Evolutionary conservation across 2,329 filamentous ascomycete genomes (phyloP), one percentile per base, ranked within the genome.

Genomic region (Colletotrichum aenigma): DNA sequence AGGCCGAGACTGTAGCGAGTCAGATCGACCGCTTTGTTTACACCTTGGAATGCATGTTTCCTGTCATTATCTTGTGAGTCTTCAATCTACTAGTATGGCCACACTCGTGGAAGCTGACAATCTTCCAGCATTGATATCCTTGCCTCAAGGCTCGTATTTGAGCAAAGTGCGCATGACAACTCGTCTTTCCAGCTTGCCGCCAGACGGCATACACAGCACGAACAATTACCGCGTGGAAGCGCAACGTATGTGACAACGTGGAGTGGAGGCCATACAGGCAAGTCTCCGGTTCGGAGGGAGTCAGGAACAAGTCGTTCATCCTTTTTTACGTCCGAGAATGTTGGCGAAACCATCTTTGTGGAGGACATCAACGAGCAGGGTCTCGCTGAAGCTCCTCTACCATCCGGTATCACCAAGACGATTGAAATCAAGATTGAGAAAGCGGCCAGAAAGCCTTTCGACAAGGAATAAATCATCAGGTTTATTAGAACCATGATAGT

Each of bases 21-120:
- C 84, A 87, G 72, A 71, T 86, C 1, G 85, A 86, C 70, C 84
- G 85, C 5, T 87, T 87, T 62, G 82, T 82, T 1, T 86, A 86
- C 61, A 83, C 84, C 1, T 76, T 86, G 61, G 85, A 87, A 71
- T 87, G 85, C 74, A 76, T 86, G 34, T 87, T 86, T 70, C 85
- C 85, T 0, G 80, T 86, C 0, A 81, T 84, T 60, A 58, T 58
- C 26, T 58, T 58, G 55, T 58, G 55, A 18, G 55, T 28, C 55
- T 28, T 58, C 9, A 24, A 6, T 58, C 9, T 58, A 0, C 15
- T 10, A 6, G 0, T 1, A 28, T 12, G 8, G 26, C 15, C 55
- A 58, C 4, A 21, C 4, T 28, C 2, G 16, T 24, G 55, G 24
- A 58, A 28, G 55, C 55, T 58, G 15, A 58, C 55, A 58, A 18